Evolutionary conservation across 495 filamentous ascomycete genomes (phyloP).

Genomic region (Penicillium pulvis): DNA sequence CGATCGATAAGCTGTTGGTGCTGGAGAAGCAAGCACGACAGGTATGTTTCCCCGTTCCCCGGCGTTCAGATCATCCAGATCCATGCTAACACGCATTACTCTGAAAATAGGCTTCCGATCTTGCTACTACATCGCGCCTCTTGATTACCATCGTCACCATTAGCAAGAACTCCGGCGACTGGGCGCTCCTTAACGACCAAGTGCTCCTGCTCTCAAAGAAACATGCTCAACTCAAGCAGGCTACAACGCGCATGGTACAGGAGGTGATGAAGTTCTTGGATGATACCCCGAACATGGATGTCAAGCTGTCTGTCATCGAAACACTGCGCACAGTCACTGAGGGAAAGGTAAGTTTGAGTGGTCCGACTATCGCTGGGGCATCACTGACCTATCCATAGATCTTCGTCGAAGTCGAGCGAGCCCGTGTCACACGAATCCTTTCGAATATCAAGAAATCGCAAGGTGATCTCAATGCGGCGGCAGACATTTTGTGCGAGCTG

Average conservation of each 20-base stretch:
- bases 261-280: conserved; percentile 91
- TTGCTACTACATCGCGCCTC: conserved; percentile 88
- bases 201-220: conserved; percentile 96
- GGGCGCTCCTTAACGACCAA: conserved; percentile 93
- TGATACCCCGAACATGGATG: conserved; percentile 74
- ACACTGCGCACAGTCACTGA: conserved; percentile 95
- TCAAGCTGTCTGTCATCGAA: conserved; percentile 90
- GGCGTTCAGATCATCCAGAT: conserved; percentile 1
- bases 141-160: conserved; percentile 87
- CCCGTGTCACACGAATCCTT: conserved; percentile 89
- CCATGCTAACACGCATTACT: conserved; percentile 8
- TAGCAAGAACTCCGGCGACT: conserved; percentile 89
- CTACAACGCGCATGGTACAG: conserved; percentile 98
- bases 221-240: conserved; percentile 99
- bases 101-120: conserved; percentile 75
- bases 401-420: conserved; percentile 97
- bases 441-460: conserved; percentile 96
- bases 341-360: conserved; percentile 68
- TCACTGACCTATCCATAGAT: conserved; percentile 56
- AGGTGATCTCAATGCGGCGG: conserved; percentile 85
- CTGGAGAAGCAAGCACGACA: conserved; percentile 97
- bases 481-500: conserved; percentile 92
- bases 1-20: conserved; percentile 87
- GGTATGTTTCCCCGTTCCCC: conserved; percentile 49
- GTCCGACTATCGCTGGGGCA: background rate